These are phyloP conservation scores for Eucalyptus urophylla DNA, from an alignment of 345 rosid genomes.

Conservation along the genomic window DNA sequence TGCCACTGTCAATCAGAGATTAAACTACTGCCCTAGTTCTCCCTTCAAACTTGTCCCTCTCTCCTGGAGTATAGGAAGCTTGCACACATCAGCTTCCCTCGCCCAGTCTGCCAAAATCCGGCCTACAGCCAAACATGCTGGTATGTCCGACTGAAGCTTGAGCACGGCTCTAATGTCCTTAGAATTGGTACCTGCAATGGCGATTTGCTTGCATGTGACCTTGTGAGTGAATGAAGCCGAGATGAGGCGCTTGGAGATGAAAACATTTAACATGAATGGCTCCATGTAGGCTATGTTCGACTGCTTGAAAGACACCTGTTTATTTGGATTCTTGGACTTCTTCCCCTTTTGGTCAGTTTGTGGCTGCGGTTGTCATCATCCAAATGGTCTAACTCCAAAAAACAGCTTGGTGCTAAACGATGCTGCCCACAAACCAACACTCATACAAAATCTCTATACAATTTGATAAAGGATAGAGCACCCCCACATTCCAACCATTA, in stretches of 20 bases:
- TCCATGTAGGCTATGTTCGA: rapidly evolving
- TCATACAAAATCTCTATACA: no score
- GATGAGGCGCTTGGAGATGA: neutral
- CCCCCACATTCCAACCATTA: neutral
- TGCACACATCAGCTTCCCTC: neutral
- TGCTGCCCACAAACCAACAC: no score
- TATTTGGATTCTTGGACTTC: no score
- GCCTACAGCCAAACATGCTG: rapidly evolving
- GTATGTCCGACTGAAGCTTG: neutral
- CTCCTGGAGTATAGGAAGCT: neutral
- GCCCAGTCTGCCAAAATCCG: rapidly evolving
- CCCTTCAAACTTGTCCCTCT: no score
- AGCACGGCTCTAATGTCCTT: rapidly evolving
- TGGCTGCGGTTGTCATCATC: rapidly evolving
- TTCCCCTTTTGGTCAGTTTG: no score
- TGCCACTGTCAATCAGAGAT: neutral
- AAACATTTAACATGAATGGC: no score
- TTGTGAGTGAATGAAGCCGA: neutral
- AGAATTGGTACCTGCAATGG: rapidly evolving
- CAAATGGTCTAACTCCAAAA: no score
- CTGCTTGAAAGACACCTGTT: rapidly evolving
- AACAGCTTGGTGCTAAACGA: no score
- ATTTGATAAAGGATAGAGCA: no score
- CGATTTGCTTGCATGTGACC: rapidly evolving
- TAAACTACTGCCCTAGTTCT: no score